These are phyloP conservation scores for Coemansia sp. DNA, from an alignment of 192 early-diverging fungal genomes.

Conservation along the genomic window DNA sequence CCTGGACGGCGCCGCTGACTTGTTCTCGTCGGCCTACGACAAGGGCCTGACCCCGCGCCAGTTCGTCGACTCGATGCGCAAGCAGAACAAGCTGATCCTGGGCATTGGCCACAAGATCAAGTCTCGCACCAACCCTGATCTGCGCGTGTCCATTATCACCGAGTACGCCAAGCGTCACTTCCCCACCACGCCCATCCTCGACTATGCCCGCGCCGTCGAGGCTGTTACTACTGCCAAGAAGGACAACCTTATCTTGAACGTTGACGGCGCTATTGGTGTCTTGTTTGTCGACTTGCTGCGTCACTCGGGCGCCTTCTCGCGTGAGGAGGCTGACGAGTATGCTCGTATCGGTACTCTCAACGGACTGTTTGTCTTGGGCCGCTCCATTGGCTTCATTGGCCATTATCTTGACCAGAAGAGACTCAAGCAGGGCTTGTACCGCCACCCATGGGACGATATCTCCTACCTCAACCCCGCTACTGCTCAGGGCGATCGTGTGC, in stretches of 20 bases:
- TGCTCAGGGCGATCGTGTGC: slow-evolving; percentile 52
- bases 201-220: slow-evolving; percentile 94
- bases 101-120: slow-evolving; percentile 99
- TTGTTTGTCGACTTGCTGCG: slow-evolving; percentile 95
- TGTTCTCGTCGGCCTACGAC: slow-evolving; percentile 93
- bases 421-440: slow-evolving; percentile 98
- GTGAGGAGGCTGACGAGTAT: slow-evolving; percentile 96
- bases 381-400: slow-evolving; percentile 96
- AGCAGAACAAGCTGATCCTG: slow-evolving; percentile 95
- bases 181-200: slow-evolving; percentile 83
- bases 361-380: slow-evolving; percentile 95
- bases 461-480: slow-evolving; percentile 71
- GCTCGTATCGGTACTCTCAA: slow-evolving; percentile 94
- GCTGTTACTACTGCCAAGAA: slow-evolving; percentile 97
- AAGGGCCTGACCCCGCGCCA: slow-evolving; percentile 89
- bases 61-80: slow-evolving; percentile 94
- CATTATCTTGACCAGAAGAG: slow-evolving; percentile 98
- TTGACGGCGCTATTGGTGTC: slow-evolving; percentile 94
- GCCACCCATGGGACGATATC: slow-evolving; percentile 98
- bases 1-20: slow-evolving; percentile 93
- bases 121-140: slow-evolving; percentile 96
- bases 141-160: slow-evolving; percentile 96
- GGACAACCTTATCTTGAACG: slow-evolving; percentile 96
- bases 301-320: slow-evolving; percentile 89
- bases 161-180: slow-evolving; percentile 90